phyloP scores from a whole-genome alignment of 2,329 filamentous ascomycete genomes.

The Penicillium rolfsii region DNA sequence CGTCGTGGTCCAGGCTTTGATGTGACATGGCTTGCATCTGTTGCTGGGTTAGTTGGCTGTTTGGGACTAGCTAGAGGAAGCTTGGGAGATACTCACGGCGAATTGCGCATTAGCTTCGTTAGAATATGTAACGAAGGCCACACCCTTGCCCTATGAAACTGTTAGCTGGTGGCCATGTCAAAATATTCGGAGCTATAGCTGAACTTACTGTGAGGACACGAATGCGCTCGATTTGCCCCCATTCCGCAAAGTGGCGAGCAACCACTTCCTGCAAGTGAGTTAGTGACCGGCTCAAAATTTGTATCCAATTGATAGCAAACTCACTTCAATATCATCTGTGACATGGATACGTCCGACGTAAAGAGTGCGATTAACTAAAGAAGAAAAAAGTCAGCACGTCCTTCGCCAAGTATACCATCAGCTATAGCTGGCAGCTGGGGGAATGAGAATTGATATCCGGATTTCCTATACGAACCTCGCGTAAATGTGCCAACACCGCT shows the following conservation, averaged over 20 bases:
- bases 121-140: slow-evolving; percentile 91
- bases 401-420: background rate
- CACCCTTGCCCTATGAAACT: slow-evolving; percentile 65
- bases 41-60: background rate
- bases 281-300: background rate
- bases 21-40: slow-evolving; percentile 79
- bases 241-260: slow-evolving; percentile 92
- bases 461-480: background rate
- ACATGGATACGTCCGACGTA: slow-evolving; percentile 95
- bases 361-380: slow-evolving; percentile 72
- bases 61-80: background rate
- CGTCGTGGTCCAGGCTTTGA: slow-evolving; percentile 83
- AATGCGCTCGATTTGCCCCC: slow-evolving; percentile 83
- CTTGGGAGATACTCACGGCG: slow-evolving; percentile 48
- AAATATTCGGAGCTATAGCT: background rate
- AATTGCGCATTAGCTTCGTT: slow-evolving; percentile 91
- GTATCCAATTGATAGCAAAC: background rate
- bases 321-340: slow-evolving; percentile 74
- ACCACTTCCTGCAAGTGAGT: slow-evolving; percentile 74
- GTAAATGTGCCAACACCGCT: slow-evolving; percentile 93
- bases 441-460: background rate
- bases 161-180: background rate
- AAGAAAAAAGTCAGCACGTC: background rate
- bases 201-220: slow-evolving; percentile 71
- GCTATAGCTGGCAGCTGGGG: background rate